Percentiles rank a stretch among this genome's conserved stretches.
phyloP scores from a whole-genome alignment of 768 basidiomycete species.

The Harrya chromipes region DNA sequence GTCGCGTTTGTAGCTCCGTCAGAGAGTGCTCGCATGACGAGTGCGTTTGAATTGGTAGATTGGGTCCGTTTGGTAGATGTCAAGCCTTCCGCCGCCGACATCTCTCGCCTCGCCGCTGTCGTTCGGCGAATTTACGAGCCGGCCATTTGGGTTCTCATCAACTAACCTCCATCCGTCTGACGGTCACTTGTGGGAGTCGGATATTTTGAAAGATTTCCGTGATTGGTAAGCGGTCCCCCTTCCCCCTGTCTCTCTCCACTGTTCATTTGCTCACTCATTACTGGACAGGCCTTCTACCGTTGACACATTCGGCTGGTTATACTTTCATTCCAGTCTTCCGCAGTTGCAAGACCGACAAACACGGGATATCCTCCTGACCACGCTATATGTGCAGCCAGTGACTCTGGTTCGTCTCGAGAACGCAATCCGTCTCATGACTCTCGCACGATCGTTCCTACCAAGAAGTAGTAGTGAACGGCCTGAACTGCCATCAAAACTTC shows the following conservation, averaged over 20 bases:
- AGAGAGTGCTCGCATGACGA: constrained; percentile 29
- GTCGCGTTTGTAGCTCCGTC: constrained; percentile 36
- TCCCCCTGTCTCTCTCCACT: background rate
- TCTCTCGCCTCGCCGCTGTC: constrained; percentile 39
- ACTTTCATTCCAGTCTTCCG: constrained; percentile 32
- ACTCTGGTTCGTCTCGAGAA: constrained; percentile 33
- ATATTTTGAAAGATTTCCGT: constrained; percentile 10
- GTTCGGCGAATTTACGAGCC: constrained; percentile 42
- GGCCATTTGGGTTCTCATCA: constrained; percentile 41
- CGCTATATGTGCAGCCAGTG: constrained; percentile 27
- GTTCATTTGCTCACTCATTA: background rate
- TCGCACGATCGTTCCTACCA: constrained; percentile 40
- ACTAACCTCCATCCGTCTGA: constrained; percentile 43
- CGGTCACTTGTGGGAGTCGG: constrained; percentile 41
- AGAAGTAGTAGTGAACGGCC: constrained; percentile 29
- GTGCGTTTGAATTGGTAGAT: constrained; percentile 61
- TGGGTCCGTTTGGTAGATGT: constrained; percentile 51
- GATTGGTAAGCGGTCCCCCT: constrained; percentile 29
- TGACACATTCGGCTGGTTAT: constrained; percentile 44
- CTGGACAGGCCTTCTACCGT: constrained; percentile 12
- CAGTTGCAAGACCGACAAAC: constrained; percentile 18
- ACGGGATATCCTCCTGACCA: constrained; percentile 36
- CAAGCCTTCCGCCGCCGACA: constrained; percentile 33
- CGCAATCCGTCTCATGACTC: constrained; percentile 40
- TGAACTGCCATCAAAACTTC: constrained; percentile 29